Percentiles rank a stretch among this genome's conserved stretches.
Conservation (phyloP, 768 basidiomycete genomes). For the Chalciporus pseudorubinellus region DNA sequence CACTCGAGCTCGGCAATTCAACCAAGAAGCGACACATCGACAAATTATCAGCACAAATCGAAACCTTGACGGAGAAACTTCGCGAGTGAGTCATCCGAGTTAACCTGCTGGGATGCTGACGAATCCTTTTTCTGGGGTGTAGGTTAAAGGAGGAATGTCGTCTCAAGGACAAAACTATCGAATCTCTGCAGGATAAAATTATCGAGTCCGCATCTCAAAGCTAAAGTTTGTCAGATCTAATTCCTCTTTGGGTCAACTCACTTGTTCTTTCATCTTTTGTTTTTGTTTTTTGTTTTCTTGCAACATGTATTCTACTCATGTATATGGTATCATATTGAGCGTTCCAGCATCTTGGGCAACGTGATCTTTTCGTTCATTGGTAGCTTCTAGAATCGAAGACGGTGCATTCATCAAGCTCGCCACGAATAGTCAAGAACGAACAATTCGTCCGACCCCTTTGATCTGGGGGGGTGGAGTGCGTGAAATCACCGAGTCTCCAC, state of each 20-base stretch:
- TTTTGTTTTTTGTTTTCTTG: background rate
- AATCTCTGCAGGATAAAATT: background rate
- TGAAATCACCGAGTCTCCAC: no score
- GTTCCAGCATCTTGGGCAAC: background rate
- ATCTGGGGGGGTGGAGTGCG: no score
- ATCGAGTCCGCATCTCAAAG: background rate
- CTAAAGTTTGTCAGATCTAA: background rate
- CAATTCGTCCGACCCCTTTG: no score
- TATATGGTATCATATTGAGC: background rate
- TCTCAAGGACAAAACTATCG: slow-evolving; percentile 2
- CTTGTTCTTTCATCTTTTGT: background rate
- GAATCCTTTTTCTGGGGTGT: background rate
- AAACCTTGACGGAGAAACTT: slow-evolving; percentile 1
- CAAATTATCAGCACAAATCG: slow-evolving; percentile 7
- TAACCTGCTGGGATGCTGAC: background rate
- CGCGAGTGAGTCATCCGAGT: background rate
- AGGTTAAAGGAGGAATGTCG: slow-evolving; percentile 3
- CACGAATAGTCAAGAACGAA: no score
- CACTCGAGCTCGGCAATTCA: slow-evolving; percentile 35
- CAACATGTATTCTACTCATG: background rate
- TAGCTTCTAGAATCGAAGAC: no score
- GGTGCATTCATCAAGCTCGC: no score
- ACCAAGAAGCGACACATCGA: slow-evolving; percentile 28
- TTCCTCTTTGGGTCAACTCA: background rate
- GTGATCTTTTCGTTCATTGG: background rate